Evolutionary conservation across 2,329 filamentous ascomycete genomes (phyloP), one percentile per base, ranked within the genome.

Genomic region (Colletotrichum sp.): DNA sequence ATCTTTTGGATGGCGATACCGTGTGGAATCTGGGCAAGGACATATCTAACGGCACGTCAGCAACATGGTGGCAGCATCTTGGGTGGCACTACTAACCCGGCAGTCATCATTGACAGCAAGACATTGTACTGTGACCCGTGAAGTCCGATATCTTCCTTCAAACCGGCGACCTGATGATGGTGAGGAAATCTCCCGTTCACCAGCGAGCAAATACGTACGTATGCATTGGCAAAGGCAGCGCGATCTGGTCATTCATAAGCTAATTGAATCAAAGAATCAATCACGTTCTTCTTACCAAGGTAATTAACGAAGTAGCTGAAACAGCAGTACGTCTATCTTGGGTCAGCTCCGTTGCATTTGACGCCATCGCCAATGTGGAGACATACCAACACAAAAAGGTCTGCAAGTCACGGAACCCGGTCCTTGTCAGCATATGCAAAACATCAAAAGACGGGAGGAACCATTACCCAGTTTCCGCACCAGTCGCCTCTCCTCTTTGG

Each of bases 1-100:
- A 90, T 78, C 73, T 89, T 87, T 76, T 89, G 87, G 24, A 90
- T 81, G 8, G 87, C 85, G 9, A 88, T 78, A 59, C 85, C 87
- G 43, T 83, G 83, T 0, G 86, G 86, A 2, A 88, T 81, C 76
- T 89, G 87, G 4, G 87, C 87, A 13, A 75, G 26, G 18, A 69
- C 67, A 34, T 69, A 66, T 55, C 63, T 66, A 30, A n/a, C 10
- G 8, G 13, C 30, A 3, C 8, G 30, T 71, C 30, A 58, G 69
- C 16, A 18, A 30, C 13, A 18, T 18, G 8, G 13, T 12, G n/a
- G 55, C 16, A 8, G 30, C 18, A 18, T 52, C 0, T 65, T 38
- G 36, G 16, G 12, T 36, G 18, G 6, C 87, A 21, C 52, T 18
- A 79, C 78, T 13, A 81, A 85, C 56, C 81, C 80, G 5, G 79